Conservation (phyloP, 441 rosid species). For the Melianthus villosus region DNA sequence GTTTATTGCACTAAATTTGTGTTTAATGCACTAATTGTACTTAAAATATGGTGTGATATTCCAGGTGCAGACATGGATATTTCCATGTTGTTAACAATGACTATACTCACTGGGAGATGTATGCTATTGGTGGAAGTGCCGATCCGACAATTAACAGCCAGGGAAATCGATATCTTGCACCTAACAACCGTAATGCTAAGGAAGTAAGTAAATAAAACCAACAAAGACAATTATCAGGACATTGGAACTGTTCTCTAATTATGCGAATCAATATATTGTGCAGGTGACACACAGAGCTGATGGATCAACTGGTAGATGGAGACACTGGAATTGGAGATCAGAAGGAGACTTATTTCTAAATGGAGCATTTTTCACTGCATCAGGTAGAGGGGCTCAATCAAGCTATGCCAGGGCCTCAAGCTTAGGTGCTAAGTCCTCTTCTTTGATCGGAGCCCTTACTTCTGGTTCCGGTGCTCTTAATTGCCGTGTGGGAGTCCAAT, state of each 20-base stretch:
- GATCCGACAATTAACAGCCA: conserved; percentile 87
- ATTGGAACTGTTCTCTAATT: background rate
- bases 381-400: conserved; percentile 70
- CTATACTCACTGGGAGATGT: conserved; percentile 98
- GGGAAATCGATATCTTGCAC: conserved; percentile 82
- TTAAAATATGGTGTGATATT: background rate
- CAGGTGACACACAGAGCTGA: conserved; percentile 92
- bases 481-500: conserved; percentile 53
- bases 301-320: conserved; percentile 38
- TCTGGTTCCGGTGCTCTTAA: conserved; percentile 47
- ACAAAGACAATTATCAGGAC: too few relatives aligned
- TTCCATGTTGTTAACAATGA: conserved; percentile 97
- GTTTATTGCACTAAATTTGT: too few relatives aligned
- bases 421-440: conserved; percentile 69
- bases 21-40: background rate
- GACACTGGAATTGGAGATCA: conserved; percentile 83
- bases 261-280: background rate
- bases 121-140: conserved; percentile 95
- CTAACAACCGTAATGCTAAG: conserved; percentile 55
- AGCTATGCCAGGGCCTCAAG: conserved; percentile 94
- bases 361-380: conserved; percentile 81
- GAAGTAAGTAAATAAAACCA: conserved; percentile 33
- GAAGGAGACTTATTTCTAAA: conserved; percentile 75
- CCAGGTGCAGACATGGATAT: conserved; percentile 87
- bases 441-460: conserved; percentile 66